These are phyloP conservation scores for Chenopodium suecicum DNA, from an alignment of 148 eudicot genomes.

Conservation along the genomic window DNA sequence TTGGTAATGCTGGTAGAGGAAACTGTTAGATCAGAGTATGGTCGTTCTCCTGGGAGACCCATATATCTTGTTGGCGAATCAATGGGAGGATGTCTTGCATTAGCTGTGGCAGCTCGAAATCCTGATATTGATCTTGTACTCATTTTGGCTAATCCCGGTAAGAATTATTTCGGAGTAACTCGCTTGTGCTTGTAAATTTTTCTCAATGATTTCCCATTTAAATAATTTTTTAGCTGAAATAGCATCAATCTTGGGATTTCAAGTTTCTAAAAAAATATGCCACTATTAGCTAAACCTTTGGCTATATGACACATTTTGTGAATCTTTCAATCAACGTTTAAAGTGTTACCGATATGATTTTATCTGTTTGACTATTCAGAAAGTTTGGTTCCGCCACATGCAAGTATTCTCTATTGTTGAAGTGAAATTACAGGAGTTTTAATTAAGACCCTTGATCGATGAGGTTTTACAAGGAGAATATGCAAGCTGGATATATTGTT, in stretches of 20 bases:
- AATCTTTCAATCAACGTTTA: background rate
- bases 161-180: background rate
- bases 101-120: constrained; percentile 59
- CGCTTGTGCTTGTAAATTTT: background rate
- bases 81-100: constrained; percentile 62
- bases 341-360: background rate
- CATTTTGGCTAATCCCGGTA: constrained; percentile 82
- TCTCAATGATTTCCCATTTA: background rate
- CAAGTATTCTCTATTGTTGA: background rate
- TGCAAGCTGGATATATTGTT: background rate
- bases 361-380: background rate
- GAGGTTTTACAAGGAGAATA: background rate
- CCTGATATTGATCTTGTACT: constrained; percentile 57
- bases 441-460: background rate
- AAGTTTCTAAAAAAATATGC: background rate
- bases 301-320: background rate
- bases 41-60: constrained; percentile 37
- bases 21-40: constrained; percentile 48
- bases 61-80: constrained; percentile 74
- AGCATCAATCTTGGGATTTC: background rate
- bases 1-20: constrained; percentile 49
- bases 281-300: background rate
- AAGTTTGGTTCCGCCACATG: background rate
- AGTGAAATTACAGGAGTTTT: background rate
- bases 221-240: background rate